Conservation (phyloP, 1,139 yeast species). For the Hemisphaericaspora xylofermentans region DNA sequence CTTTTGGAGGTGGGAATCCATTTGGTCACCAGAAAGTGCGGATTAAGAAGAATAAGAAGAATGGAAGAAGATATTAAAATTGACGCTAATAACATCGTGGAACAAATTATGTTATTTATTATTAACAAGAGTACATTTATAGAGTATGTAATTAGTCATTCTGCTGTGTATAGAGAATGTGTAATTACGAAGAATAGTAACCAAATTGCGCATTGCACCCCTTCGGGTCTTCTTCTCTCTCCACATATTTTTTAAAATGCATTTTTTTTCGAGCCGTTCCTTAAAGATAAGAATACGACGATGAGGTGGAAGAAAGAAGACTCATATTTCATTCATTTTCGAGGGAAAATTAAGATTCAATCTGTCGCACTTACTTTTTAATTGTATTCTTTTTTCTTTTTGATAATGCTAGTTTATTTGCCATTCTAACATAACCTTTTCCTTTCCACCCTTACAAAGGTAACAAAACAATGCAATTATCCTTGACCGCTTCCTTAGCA, state of each 20-base stretch:
- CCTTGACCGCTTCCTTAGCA: slow-evolving; percentile 22
- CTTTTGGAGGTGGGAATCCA: slow-evolving; percentile 19
- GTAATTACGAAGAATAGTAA: too few species aligned
- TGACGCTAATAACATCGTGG: neutral
- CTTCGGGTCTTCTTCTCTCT: too few species aligned
- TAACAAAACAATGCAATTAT: slow-evolving; percentile 8
- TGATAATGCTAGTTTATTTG: neutral
- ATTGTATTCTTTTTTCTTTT: too few species aligned
- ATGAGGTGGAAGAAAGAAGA: too few species aligned
- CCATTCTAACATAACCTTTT: neutral
- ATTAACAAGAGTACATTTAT: neutral
- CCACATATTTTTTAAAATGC: neutral
- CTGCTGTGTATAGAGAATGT: neutral
- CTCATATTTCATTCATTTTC: too few species aligned
- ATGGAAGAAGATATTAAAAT: slow-evolving; percentile 2
- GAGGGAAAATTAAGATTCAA: too few species aligned
- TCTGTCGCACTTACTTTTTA: too few species aligned
- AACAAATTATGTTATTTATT: neutral
- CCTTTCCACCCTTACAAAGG: neutral
- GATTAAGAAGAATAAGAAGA: slow-evolving; percentile 18
- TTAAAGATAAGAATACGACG: neutral
- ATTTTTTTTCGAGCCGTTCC: neutral
- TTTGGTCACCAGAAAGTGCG: slow-evolving; percentile 18
- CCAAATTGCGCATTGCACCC: too few species aligned
- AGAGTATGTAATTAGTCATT: neutral